Base-by-base conservation (phyloP, 257 asterid species). In the Avicennia marina region DNA sequence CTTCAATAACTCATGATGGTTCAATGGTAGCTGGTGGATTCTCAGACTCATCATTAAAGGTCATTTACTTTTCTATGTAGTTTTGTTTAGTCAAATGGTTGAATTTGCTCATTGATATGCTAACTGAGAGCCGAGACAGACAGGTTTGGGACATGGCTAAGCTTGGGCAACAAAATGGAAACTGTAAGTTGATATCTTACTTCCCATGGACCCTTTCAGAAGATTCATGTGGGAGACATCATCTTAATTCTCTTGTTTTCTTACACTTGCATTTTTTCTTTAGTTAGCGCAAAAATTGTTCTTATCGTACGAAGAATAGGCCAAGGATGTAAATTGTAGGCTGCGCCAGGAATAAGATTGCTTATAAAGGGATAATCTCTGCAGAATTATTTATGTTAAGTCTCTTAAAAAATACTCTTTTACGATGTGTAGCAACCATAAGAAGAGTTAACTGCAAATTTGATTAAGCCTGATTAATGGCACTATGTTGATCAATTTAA, bases 111-210 rank as follows among this genome's bases (percentile, higher is more conserved):
- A 11, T 61, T 56, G 47, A 27, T 25, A 54, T 77, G 64, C 70
- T 50, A 73, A 56, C 62, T 42, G 10, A 64, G 46, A 60, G 22
- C 49, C 59, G 41, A 53, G 31, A 69, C 68, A 64, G 62, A 49
- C 84, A 90, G 98, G 86, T 93, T 32, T 93, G 98, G 98, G 98
- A 93, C 79, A 93, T 93, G 95, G 91, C 95, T 61, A 89, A 84
- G 82, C 89, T 93, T 67, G 98, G 97, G 68, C 97, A 88, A 62
- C 88, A 69, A 68, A 64, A 71, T 77, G 84, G 68, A 62, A 57
- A 69, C 60, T 65, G 97, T 84, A 76, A 78, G 85, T 76, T 48
- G 34, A 39, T 70, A 43, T 29, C 13, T 22, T 26, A 17, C 22
- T 20, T 56, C 24, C 12, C n/a, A n/a, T n/a, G n/a, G n/a, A 19